Evolutionary conservation across 176 grass and related monocot species (phyloP), one percentile per base, ranked within the genome.

Genomic region (Bonia amplexicaulis): DNA sequence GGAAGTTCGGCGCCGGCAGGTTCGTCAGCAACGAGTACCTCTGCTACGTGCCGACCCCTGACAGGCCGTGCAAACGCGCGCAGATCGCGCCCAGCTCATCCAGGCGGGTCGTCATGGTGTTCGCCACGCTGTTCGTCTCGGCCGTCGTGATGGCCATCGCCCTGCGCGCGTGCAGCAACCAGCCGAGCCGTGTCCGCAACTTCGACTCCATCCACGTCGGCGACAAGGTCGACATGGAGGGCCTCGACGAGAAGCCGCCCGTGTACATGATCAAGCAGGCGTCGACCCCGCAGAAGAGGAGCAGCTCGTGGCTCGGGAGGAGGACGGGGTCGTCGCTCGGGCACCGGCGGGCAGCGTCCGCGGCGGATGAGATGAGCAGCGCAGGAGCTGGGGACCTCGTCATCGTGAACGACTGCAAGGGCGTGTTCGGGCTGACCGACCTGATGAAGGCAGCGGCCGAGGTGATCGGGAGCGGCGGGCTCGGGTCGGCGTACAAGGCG

Each of bases 391-490:
- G 83, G 0, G 93, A 95, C 1, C 87, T 98, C 33, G 77, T 94
- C n/a, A 86, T 95, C 48, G 91, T 98, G 65, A 95, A 95, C 85
- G 80, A 94, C 8, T 35, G 26, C 75, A 95, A 92, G 77, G 96
- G 96, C 72, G 53, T 26, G 67, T 98, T 98, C 63, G 91, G 91
- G 16, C 35, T 96, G 69, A 27, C 86, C 60, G 96, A 98, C 74
- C 80, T 98, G 86, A 95, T 98, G 96, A 98, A 95, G 81, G 93
- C 96, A 16, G 85, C 91, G 10, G 93, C 96, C 0, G 87, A 95
- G 94, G 83, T 95, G 86, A 84, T 95, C 71, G 91, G 96, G 0
- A 79, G 86, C 78, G 90, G 91, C 37, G 91, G 96, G 35, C 46
- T 87, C 39, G 96, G 93, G 26, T 92, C 96, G 16, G 83, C 88